Evolutionary conservation across 306 rosid genomes (phyloP).

Genomic region (Dryas octopetala): DNA sequence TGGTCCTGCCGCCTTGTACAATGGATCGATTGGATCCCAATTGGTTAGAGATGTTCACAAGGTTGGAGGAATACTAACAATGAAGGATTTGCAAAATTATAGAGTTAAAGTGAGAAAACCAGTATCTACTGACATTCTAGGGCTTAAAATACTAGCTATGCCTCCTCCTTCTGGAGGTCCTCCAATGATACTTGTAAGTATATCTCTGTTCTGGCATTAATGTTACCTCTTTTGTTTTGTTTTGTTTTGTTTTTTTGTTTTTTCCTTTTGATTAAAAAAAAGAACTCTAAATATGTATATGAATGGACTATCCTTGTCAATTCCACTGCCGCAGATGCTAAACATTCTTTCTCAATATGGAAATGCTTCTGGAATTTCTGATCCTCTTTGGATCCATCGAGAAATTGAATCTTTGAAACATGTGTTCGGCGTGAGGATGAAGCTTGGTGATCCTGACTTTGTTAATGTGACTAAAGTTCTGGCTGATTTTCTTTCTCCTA

Average conservation of each 20-base stretch:
- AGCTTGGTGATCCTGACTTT: constrained; percentile 85
- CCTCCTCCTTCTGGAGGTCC: constrained; percentile 95
- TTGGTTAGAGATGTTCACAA: constrained; percentile 60
- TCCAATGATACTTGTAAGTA: constrained; percentile 70
- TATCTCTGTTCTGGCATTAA: background rate
- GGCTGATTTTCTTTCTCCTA: constrained; percentile 72
- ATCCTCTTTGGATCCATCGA: constrained; percentile 68
- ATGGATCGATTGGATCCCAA: constrained; percentile 54
- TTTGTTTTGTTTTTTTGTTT: background rate
- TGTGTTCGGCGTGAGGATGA: constrained; percentile 69
- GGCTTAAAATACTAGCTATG: constrained; percentile 62
- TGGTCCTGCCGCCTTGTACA: constrained; percentile 61
- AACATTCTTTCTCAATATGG: constrained; percentile 70
- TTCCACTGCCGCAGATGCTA: constrained; percentile 53
- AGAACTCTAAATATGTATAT: background rate
- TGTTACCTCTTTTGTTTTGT: background rate
- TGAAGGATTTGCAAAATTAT: constrained; percentile 60
- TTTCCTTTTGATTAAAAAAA: background rate
- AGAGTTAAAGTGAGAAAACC: constrained; percentile 47
- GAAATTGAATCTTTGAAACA: constrained; percentile 81
- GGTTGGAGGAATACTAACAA: constrained; percentile 64
- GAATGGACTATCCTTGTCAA: constrained; percentile 16
- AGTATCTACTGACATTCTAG: constrained; percentile 41
- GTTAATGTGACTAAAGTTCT: constrained; percentile 54
- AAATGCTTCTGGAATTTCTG: constrained; percentile 57